Evolutionary conservation across 1,139 yeast species (phyloP).

Genomic region (Pichia sp.): DNA sequence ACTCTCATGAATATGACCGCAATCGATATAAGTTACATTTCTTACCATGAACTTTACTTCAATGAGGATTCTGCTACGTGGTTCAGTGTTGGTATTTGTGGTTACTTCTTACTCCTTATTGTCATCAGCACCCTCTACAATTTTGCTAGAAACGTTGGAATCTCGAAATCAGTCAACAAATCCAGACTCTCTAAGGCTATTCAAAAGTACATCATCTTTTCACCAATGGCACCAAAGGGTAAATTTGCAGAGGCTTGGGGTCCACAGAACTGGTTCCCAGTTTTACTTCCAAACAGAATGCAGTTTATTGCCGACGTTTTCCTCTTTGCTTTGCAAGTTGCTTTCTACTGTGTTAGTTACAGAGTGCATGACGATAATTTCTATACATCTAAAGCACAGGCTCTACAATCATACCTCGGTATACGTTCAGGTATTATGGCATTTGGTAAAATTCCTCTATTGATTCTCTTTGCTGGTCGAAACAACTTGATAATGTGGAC

Average conservation of each 20-base stretch:
- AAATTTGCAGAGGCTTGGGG: constrained; percentile 12
- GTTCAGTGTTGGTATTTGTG: constrained; percentile 34
- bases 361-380: constrained; percentile 2
- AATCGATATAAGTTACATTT: constrained; percentile 1
- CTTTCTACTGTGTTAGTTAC: constrained; percentile 10
- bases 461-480: constrained; percentile 51
- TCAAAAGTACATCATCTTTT: constrained; percentile 19
- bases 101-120: constrained; percentile 31
- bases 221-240: constrained; percentile 20
- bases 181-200: constrained; percentile 12
- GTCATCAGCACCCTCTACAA: constrained; percentile 24
- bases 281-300: constrained; percentile 14
- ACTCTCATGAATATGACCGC: constrained; percentile 11
- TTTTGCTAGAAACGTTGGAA: constrained; percentile 11
- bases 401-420: constrained; percentile 45
- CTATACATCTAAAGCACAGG: constrained; percentile 9
- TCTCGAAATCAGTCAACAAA: constrained; percentile 12
- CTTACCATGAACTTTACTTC: constrained; percentile 13
- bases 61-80: constrained; percentile 20
- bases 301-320: constrained; percentile 11
- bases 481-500: constrained; percentile 51
- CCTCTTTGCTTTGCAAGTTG: constrained; percentile 11
- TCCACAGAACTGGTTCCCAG: constrained; percentile 8
- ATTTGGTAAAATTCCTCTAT: constrained; percentile 37
- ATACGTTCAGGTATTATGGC: constrained; percentile 43